Evolutionary conservation across 306 rosid genomes (phyloP), one percentile per base, ranked within the genome.

Genomic region (Cucumis cinereus): DNA sequence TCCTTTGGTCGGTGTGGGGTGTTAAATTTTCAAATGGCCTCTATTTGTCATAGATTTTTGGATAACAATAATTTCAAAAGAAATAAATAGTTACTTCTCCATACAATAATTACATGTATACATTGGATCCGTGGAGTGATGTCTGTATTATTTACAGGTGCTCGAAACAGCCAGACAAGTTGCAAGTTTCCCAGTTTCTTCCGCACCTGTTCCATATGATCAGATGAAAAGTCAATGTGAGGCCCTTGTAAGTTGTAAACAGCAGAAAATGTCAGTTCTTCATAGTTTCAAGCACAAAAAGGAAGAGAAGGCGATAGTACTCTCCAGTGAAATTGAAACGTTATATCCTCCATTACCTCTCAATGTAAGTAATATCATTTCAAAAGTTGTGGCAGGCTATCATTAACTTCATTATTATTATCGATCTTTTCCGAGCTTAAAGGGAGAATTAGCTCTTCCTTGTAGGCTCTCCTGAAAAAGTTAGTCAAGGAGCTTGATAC

Each of bases 141-240:
- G 23, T 69, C 15, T n/a, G 61, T 83, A 69, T 45, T 80, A 53
- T 80, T 72, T 12, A 64, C 81, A 94, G 97, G 99, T 94, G 84
- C 83, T 88, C 83, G 97, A 90, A 83, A 92, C 91, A 8, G 99
- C 99, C 26, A 84, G 88, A 59, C 93, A 92, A 83, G 96, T 94
- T 71, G 93, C 97, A 52, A 89, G 96, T 83, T 81, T 84, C 83
- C 93, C 93, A 13, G 74, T 79, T 78, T 88, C 99, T 74, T 75
- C 93, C 36, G 78, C 80, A 15, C 93, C 96, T 1, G 77, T 92
- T 66, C 90, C 97, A 66, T 94, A 90, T 70, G 96, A 92, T 78
- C 90, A 92, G 83, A 89, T 94, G 96, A 94, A 92, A 88, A 87
- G 86, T 82, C 99, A 90, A 80, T 92, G 99, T 38, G 97, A 92